Evolutionary conservation across 495 filamentous ascomycete species (phyloP).

Genomic region (Neurospora sp.): DNA sequence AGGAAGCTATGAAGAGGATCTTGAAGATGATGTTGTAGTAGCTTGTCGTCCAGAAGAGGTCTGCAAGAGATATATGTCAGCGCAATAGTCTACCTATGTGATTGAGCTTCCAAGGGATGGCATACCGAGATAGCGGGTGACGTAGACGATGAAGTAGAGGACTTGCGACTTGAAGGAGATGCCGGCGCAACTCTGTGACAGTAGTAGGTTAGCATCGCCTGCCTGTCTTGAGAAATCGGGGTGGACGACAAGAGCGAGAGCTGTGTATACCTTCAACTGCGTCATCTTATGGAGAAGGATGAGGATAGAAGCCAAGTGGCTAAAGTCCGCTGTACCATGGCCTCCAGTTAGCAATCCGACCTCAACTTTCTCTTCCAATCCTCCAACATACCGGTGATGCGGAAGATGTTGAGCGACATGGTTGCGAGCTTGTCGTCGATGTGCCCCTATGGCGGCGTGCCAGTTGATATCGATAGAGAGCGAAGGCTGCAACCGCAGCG

Average conservation of each 20-base stretch:
- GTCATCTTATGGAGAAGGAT: constrained; percentile 96
- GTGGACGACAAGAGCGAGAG: background rate
- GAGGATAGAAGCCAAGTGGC: constrained; percentile 86
- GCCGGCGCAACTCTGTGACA: constrained; percentile 76
- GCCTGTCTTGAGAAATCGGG: background rate
- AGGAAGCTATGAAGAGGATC: constrained; percentile 83
- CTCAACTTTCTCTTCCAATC: background rate
- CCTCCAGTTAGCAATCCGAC: constrained; percentile 7
- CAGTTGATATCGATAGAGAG: background rate
- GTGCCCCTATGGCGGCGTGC: background rate
- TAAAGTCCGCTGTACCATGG: constrained; percentile 64
- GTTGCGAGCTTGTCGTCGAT: constrained; percentile 8
- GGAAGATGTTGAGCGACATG: constrained; percentile 76
- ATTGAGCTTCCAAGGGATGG: background rate
- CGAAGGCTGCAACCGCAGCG: constrained; percentile 7
- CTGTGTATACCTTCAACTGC: constrained; percentile 16
- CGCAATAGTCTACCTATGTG: background rate
- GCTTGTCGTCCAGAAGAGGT: constrained; percentile 80
- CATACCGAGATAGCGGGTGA: constrained; percentile 81
- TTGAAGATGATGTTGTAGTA: constrained; percentile 92
- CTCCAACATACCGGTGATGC: constrained; percentile 58
- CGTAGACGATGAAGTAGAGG: constrained; percentile 85
- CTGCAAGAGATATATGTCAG: constrained; percentile 27
- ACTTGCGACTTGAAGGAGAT: constrained; percentile 98
- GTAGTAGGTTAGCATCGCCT: constrained; percentile 8